Conservation (phyloP, 768 basidiomycete genomes). For the Lactarius sp. region DNA sequence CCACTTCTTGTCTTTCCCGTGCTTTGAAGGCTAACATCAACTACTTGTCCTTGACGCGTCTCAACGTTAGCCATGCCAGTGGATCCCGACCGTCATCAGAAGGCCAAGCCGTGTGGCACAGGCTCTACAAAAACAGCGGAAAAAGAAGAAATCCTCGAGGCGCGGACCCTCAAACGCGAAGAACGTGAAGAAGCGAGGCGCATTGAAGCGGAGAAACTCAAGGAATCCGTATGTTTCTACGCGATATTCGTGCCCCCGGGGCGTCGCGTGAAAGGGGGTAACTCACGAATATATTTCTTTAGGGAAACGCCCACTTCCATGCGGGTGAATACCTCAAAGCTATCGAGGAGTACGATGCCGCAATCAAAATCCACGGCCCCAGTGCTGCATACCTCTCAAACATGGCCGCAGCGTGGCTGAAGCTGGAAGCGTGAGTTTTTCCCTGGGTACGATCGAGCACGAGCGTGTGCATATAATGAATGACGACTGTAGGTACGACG, state of each 20-base stretch:
- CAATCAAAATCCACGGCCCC: conserved; percentile 36
- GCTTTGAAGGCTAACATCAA: no score
- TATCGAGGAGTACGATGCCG: conserved; percentile 39
- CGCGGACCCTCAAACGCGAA: not conserved
- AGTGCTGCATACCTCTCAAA: conserved; percentile 40
- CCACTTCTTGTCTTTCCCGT: no score
- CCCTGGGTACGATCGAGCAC: not conserved
- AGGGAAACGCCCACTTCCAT: conserved; percentile 46
- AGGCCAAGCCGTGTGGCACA: not conserved
- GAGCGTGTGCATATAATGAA: not conserved
- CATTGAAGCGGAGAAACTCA: conserved; percentile 1
- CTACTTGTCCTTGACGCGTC: not conserved
- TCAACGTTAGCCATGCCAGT: not conserved
- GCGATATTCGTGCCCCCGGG: not conserved
- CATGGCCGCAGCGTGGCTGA: conserved; percentile 41
- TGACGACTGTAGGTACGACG: not conserved
- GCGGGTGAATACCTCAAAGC: conserved; percentile 36
- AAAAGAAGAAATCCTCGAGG: not conserved
- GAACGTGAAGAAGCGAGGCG: not conserved
- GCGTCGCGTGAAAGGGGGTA: not conserved
- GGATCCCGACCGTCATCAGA: not conserved
- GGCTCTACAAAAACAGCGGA: not conserved
- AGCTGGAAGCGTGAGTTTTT: conserved; percentile 33
- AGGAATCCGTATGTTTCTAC: conserved; percentile 7
- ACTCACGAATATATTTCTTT: not conserved